These are phyloP conservation scores for Anacardium occidentale DNA, from an alignment of 345 rosid genomes.

Conservation along the genomic window DNA sequence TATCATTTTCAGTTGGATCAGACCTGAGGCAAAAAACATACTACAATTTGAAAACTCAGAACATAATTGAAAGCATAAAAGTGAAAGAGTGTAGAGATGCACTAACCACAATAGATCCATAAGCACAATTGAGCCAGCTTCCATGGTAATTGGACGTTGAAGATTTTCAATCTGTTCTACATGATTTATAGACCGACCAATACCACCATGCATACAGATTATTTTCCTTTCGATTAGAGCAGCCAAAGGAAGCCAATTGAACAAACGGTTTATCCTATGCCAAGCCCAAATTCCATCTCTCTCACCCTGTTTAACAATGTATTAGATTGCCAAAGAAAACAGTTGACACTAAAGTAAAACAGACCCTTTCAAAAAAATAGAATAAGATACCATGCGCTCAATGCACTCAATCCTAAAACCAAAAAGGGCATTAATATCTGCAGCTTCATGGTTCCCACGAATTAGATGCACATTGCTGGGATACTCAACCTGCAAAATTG, in stretches of 20 bases:
- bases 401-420: conserved; percentile 97
- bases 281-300: conserved; percentile 99
- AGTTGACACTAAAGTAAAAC: conserved; percentile 15
- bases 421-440: conserved; percentile 98
- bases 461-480: conserved; percentile 82
- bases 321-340: conserved; percentile 24
- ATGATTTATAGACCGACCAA: conserved; percentile 95
- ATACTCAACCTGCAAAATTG: conserved; percentile 76
- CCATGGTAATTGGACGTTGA: conserved; percentile 97
- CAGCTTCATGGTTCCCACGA: conserved; percentile 99
- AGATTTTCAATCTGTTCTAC: conserved; percentile 94
- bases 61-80: conserved; percentile 7
- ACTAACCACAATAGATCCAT: conserved; percentile 95
- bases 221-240: conserved; percentile 95
- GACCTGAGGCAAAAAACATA: conserved; percentile 57
- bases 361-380: conserved; percentile 20
- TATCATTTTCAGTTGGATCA: conserved; percentile 99
- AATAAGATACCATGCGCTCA: conserved; percentile 83
- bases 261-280: conserved; percentile 95
- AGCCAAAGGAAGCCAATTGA: conserved; percentile 96
- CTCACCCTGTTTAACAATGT: conserved; percentile 66
- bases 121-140: conserved; percentile 91
- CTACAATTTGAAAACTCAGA: conserved; percentile 19
- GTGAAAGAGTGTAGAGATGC: conserved; percentile 21
- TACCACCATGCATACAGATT: conserved; percentile 99